Base-by-base conservation (phyloP, 305 asterid genomes). In the Fraxinus xanthoxyloides region DNA sequence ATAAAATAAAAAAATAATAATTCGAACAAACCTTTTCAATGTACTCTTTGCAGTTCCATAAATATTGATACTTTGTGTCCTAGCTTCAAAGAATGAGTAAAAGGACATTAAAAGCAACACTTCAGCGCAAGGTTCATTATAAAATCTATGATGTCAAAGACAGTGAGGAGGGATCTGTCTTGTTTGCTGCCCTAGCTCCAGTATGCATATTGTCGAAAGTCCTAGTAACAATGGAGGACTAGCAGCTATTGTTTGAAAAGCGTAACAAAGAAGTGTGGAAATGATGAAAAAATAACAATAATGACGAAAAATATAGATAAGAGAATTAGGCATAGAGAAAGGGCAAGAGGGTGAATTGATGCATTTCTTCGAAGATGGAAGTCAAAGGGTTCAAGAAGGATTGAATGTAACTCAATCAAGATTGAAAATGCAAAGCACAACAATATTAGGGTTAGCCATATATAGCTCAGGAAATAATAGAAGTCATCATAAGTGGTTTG, bases 1-100 rank as follows among this genome's bases (percentile, higher is more conserved):
- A 56, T 56, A 0, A 0, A 46, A 43, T 63, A 43, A 32, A 34
- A 72, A 80, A 51, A 31, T 80, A 78, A 78, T 48, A 54, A 69
- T 21, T 10, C 6, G 6, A 76, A 30, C 86, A 78, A 82, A 94
- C 99, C 98, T 96, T 90, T 26, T 86, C 86, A 54, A 92, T 83
- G 84, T 93, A 92, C 69, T 90, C 93, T 86, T 86, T 94, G 95
- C 99, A 93, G 93, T 93, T 96, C 99, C 99, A 96, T 46, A 94
- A 93, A 85, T 92, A 96, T 80, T 87, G 93, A 87, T 94, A 96
- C 87, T 93, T 93, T 3, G 88, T 90, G 92, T 94, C 99, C 98
- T 95, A 90, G 90, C 92, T 87, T 92, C 90, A 88, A 87, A 87
- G 88, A 86, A 89, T 73, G 46, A 82, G 80, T 77, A 69, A 77